Evolutionary conservation across 768 basidiomycete genomes (phyloP).

Genomic region (Phaeotremella skinneri): DNA sequence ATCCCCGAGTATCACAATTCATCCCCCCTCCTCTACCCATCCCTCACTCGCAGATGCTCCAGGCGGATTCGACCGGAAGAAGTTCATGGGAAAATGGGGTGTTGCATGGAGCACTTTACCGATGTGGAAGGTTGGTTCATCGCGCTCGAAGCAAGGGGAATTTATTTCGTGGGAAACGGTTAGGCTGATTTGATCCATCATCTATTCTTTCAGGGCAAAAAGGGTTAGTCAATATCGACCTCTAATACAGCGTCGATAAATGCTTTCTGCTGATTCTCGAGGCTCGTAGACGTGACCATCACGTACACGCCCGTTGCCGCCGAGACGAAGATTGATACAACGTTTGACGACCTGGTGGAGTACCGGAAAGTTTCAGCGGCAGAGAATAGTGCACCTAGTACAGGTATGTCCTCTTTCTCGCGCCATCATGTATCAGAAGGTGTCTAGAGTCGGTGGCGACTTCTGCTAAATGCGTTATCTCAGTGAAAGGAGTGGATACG

Average conservation of each 20-base stretch:
- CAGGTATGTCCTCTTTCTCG: slow-evolving; percentile 34
- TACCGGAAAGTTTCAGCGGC: slow-evolving; percentile 47
- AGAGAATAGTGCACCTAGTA: slow-evolving; percentile 38
- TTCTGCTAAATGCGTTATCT: neutral
- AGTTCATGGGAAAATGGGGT: slow-evolving; percentile 52
- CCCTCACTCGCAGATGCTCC: slow-evolving; percentile 30
- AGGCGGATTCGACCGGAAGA: slow-evolving; percentile 31
- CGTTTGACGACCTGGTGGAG: slow-evolving; percentile 53
- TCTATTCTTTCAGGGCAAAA: slow-evolving; percentile 44
- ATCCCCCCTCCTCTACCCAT: slow-evolving; percentile 34
- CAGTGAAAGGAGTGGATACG: slow-evolving; percentile 50
- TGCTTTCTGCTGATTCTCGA: no score
- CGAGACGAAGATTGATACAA: slow-evolving; percentile 18
- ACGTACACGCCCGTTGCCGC: slow-evolving; percentile 49
- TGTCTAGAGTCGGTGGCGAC: no score
- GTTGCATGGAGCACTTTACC: slow-evolving; percentile 55
- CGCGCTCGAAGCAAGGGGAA: neutral
- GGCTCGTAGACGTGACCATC: slow-evolving; percentile 56
- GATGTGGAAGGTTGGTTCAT: slow-evolving; percentile 54
- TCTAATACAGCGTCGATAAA: neutral
- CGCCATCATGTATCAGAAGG: no score
- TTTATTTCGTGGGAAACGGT: neutral
- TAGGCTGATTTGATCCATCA: neutral
- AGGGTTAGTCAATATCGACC: slow-evolving; percentile 34
- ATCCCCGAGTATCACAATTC: slow-evolving; percentile 17